These are phyloP conservation scores for Leccinum pseudoinsigne DNA, from an alignment of 1,284 basidiomycete species.

Conservation along the genomic window DNA sequence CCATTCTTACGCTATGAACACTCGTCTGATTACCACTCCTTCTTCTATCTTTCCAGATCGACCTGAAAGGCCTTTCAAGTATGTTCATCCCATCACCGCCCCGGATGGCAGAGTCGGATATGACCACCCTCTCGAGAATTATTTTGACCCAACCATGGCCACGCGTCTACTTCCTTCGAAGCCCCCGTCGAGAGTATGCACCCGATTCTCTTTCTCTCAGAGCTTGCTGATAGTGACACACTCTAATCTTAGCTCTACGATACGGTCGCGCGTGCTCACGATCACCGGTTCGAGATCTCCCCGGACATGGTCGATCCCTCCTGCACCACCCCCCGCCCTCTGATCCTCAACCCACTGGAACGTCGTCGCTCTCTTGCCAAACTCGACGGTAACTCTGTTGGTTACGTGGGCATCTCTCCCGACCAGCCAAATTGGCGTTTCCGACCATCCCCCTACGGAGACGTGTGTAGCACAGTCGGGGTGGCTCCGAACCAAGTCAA, in stretches of 20 bases:
- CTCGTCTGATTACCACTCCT: slow-evolving; percentile 6
- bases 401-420: slow-evolving; percentile 28
- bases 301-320: slow-evolving; percentile 20
- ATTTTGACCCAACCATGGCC: slow-evolving; percentile 27
- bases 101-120: slow-evolving; percentile 21
- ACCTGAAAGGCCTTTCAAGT: slow-evolving; percentile 16
- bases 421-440: slow-evolving; percentile 24
- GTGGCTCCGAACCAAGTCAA: slow-evolving; percentile 30
- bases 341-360: slow-evolving; percentile 16
- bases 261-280: slow-evolving; percentile 28
- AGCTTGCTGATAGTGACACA: not conserved
- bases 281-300: slow-evolving; percentile 18
- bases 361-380: slow-evolving; percentile 17
- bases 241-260: slow-evolving; percentile 28
- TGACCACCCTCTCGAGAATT: slow-evolving; percentile 27
- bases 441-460: slow-evolving; percentile 28
- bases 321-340: slow-evolving; percentile 12
- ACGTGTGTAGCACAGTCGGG: slow-evolving; percentile 21
- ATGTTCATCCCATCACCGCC: slow-evolving; percentile 6
- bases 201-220: not conserved
- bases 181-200: slow-evolving; percentile 19
- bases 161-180: slow-evolving; percentile 13
- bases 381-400: slow-evolving; percentile 13
- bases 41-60: slow-evolving; percentile 13
- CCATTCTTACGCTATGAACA: slow-evolving; percentile 16